Evolutionary conservation across 2,329 filamentous ascomycete genomes (phyloP).

Genomic region (Diaporthe citriasiana): DNA sequence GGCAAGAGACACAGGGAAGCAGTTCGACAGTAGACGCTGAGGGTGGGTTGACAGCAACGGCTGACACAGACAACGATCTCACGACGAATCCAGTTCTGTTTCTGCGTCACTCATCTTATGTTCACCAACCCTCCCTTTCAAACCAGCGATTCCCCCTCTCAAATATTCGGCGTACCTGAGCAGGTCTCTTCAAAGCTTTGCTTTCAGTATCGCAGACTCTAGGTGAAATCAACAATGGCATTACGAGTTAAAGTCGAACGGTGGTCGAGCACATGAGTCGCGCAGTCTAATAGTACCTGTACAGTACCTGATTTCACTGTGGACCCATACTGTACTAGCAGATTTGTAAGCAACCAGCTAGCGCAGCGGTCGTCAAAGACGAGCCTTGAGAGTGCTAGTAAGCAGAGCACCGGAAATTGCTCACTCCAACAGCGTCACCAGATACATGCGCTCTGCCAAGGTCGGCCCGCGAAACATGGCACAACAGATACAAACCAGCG

Average conservation of each 20-base stretch:
- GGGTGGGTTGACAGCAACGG: background rate
- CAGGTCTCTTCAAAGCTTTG: background rate
- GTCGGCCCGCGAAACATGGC: background rate
- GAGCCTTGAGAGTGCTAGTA: background rate
- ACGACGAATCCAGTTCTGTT: background rate
- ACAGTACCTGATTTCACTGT: too few relatives aligned
- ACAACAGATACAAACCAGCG: background rate
- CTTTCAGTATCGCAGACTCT: background rate
- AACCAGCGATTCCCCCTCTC: too few relatives aligned
- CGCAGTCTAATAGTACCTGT: background rate
- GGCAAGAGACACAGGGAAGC: background rate
- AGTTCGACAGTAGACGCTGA: background rate
- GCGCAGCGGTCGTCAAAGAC: background rate
- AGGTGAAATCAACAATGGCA: background rate
- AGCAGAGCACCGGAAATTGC: background rate
- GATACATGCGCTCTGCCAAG: background rate
- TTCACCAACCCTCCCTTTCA: background rate
- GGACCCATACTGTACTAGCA: too few relatives aligned
- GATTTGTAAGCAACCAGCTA: background rate
- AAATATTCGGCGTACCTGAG: background rate
- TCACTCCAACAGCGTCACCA: background rate
- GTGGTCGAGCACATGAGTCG: background rate
- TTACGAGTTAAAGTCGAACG: background rate
- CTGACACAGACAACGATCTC: background rate
- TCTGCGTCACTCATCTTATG: background rate